A percentile compares a stretch with the other conserved stretches of the same genome.
phyloP scores from a whole-genome alignment of 305 asterid species.

The Fraxinus angustifolia region DNA sequence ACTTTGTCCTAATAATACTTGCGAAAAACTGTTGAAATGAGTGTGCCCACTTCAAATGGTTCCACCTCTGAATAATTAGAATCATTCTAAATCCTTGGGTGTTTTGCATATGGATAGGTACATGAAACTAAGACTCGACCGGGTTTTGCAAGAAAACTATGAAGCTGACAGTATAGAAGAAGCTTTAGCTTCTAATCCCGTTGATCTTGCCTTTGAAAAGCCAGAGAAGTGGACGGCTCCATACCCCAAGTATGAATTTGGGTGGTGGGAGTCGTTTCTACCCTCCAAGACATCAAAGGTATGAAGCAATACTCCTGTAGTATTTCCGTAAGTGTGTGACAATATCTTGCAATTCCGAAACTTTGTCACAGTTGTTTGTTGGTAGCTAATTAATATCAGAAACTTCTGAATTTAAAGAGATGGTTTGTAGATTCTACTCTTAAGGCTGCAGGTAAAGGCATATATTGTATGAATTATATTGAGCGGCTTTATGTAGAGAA shows the following conservation, averaged over 20 bases:
- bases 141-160: slow-evolving; percentile 77
- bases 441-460: slow-evolving; percentile 21
- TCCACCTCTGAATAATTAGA: background rate
- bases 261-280: slow-evolving; percentile 92
- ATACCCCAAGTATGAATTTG: slow-evolving; percentile 73
- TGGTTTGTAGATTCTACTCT: slow-evolving; percentile 26
- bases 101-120: slow-evolving; percentile 33
- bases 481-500: background rate
- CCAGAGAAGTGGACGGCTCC: slow-evolving; percentile 89
- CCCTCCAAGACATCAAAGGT: slow-evolving; percentile 56
- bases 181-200: slow-evolving; percentile 78
- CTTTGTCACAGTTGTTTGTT: slow-evolving; percentile 7
- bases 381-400: slow-evolving; percentile 7
- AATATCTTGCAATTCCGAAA: slow-evolving; percentile 16
- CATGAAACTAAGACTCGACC: slow-evolving; percentile 52
- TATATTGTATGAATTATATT: slow-evolving; percentile 8
- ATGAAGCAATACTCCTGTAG: slow-evolving; percentile 30
- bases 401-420: background rate
- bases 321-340: slow-evolving; percentile 20
- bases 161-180: slow-evolving; percentile 76
- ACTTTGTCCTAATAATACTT: background rate
- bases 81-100: background rate
- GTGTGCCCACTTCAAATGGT: background rate
- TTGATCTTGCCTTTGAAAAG: slow-evolving; percentile 58
- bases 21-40: background rate